Conservation (phyloP, 768 basidiomycete species). For the Termitomyces sp. region DNA sequence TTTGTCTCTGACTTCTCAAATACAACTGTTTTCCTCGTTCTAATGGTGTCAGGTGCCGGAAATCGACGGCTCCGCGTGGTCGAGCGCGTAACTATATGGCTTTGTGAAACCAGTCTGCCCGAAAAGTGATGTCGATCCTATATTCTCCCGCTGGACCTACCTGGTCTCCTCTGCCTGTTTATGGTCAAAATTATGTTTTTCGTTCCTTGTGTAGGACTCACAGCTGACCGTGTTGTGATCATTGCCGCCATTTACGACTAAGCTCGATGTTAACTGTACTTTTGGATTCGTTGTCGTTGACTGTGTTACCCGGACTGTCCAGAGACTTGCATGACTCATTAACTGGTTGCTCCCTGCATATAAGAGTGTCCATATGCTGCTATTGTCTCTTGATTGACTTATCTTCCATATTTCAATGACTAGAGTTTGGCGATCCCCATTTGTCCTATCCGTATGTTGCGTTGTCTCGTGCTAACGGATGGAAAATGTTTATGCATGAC, state of each 20-base stretch:
- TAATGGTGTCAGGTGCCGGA: constrained; percentile 1
- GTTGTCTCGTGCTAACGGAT: constrained; percentile 8
- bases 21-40: background rate
- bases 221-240: background rate
- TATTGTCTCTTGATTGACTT: constrained; percentile 7
- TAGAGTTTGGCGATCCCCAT: constrained; percentile 8
- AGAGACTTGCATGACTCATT: background rate
- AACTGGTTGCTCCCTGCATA: background rate
- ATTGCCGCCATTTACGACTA: background rate
- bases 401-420: background rate
- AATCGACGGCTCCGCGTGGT: constrained; percentile 8
- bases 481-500: constrained; percentile 3
- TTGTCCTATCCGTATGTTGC: constrained; percentile 4
- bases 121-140: constrained; percentile 2
- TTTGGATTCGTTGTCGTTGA: background rate
- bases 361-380: constrained; percentile 11
- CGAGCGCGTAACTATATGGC: background rate
- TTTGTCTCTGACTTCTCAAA: background rate
- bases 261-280: background rate
- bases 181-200: background rate
- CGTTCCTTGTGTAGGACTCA: background rate
- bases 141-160: constrained; percentile 8
- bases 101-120: background rate
- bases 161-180: background rate
- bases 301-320: background rate